A percentile compares a stretch with the other conserved stretches of the same genome.
These are phyloP conservation scores for Houttuynia cordata DNA, from an alignment of 164 flowering plant species.

Conservation along the genomic window DNA sequence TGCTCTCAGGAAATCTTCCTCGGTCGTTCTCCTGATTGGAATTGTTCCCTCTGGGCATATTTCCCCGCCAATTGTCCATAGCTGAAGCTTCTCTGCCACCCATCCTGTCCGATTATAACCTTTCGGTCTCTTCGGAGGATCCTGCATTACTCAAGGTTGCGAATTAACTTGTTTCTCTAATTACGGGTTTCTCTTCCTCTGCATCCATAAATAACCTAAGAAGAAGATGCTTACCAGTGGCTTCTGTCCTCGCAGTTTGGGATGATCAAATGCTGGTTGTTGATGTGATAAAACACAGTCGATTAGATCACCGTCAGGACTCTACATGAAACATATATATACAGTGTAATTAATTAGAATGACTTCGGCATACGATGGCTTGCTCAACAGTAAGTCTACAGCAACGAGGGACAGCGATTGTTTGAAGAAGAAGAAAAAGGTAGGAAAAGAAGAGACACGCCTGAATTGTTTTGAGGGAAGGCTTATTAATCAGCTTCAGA, in stretches of 20 bases:
- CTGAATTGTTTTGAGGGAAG: conserved; percentile 67
- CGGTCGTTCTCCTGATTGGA: conserved; percentile 83
- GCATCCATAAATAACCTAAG: too few species aligned
- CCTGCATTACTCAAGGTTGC: conserved; percentile 24
- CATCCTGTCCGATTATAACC: conserved; percentile 24
- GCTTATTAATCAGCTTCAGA: conserved; percentile 72
- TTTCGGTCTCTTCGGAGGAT: conserved; percentile 74
- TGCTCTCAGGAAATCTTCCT: conserved; percentile 68
- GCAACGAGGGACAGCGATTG: too few species aligned
- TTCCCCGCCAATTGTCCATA: conserved; percentile 64
- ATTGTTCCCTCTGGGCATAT: conserved; percentile 81
- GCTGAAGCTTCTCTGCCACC: conserved; percentile 37
- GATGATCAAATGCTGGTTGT: conserved; percentile 99
- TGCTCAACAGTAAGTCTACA: too few species aligned
- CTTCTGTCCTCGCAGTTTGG: conserved; percentile 59
- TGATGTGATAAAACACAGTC: conserved; percentile 78
- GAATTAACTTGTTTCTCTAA: too few species aligned
- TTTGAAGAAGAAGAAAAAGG: neutral
- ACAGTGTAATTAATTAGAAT: too few species aligned
- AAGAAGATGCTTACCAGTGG: conserved; percentile 40
- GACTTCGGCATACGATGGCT: too few species aligned
- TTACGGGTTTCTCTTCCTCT: too few species aligned
- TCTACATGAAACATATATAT: conserved; percentile 34
- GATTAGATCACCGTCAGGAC: conserved; percentile 92
- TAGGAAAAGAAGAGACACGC: neutral